Evolutionary conservation across 2,329 filamentous ascomycete genomes (phyloP).

Genomic region (Aspergillus tamarii): DNA sequence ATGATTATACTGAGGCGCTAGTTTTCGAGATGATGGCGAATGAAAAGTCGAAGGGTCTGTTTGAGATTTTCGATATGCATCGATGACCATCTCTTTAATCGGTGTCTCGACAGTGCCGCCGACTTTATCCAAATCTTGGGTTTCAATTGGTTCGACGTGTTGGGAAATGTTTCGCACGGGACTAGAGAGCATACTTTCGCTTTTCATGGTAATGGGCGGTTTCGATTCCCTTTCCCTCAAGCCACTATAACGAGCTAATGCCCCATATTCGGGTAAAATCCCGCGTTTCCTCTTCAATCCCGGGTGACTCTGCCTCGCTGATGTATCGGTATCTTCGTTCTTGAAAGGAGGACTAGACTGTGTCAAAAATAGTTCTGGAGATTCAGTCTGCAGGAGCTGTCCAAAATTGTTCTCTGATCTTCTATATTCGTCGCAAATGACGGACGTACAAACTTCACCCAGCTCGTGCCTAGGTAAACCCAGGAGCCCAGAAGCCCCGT

Average conservation of each 20-base stretch:
- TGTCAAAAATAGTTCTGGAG: slow-evolving; percentile 20
- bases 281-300: slow-evolving; percentile 29
- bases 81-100: slow-evolving; percentile 37
- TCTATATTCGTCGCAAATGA: neutral
- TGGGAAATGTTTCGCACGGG: slow-evolving; percentile 23
- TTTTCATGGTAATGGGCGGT: slow-evolving; percentile 36
- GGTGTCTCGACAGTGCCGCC: slow-evolving; percentile 45
- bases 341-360: slow-evolving; percentile 18
- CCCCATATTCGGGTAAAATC: neutral
- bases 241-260: neutral
- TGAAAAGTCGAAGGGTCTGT: neutral
- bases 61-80: neutral
- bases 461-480: neutral
- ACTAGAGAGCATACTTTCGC: slow-evolving; percentile 40
- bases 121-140: slow-evolving; percentile 62
- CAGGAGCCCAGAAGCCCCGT: neutral
- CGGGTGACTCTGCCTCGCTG: neutral
- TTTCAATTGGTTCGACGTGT: slow-evolving; percentile 50
- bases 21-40: neutral
- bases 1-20: neutral
- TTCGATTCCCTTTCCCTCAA: slow-evolving; percentile 14
- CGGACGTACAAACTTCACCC: neutral
- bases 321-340: slow-evolving; percentile 8
- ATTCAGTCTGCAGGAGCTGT: neutral
- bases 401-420: neutral